Evolutionary conservation across 2,329 filamentous ascomycete species (phyloP), one percentile per base, ranked within the genome.

Genomic region (Pseudogymnoascus sp.): DNA sequence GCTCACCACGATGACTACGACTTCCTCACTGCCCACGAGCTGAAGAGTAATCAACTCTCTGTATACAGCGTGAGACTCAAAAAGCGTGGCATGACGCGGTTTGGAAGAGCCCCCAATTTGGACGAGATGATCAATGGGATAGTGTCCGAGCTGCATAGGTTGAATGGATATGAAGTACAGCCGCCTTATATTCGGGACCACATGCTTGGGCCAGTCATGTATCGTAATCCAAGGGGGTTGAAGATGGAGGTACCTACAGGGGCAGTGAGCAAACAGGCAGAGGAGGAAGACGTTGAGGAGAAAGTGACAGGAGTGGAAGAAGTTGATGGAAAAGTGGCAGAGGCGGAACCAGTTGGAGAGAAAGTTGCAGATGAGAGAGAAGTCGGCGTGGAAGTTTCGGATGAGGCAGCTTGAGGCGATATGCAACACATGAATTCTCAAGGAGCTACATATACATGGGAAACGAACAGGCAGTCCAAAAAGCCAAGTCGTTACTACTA

Each of bases 331-430:
- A n/a, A n/a, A n/a, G n/a, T n/a, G n/a, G n/a, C n/a, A n/a, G n/a
- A n/a, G n/a, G n/a, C n/a, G n/a, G n/a, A n/a, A n/a, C n/a, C n/a
- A n/a, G n/a, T n/a, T n/a, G n/a, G n/a, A n/a, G n/a, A n/a, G n/a
- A n/a, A n/a, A n/a, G n/a, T n/a, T n/a, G 59, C 70, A 68, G 69
- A 67, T 66, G 21, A 68, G 68, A 9, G 65, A 19, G 40, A 60
- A 56, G 38, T 21, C 21, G 21, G 26, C n/a, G 10, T 42, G 13
- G 9, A 53, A 56, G 19, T 31, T 13, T 7, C 26, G n/a, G 10
- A 60, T 17, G 40, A 21, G 29, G 23, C 38, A 65, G 29, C 29
- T 9, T 31, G 11, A 33, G 31, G 31, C 10, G 7, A 59, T 23
- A 15, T 11, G 6, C 29, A 60, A 35, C 19, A 21, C 21, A 21